A percentile compares a stretch with the other conserved stretches of the same genome.
Conservation (phyloP, 2,329 filamentous ascomycete species). For the Westerdykella aurantiaca region DNA sequence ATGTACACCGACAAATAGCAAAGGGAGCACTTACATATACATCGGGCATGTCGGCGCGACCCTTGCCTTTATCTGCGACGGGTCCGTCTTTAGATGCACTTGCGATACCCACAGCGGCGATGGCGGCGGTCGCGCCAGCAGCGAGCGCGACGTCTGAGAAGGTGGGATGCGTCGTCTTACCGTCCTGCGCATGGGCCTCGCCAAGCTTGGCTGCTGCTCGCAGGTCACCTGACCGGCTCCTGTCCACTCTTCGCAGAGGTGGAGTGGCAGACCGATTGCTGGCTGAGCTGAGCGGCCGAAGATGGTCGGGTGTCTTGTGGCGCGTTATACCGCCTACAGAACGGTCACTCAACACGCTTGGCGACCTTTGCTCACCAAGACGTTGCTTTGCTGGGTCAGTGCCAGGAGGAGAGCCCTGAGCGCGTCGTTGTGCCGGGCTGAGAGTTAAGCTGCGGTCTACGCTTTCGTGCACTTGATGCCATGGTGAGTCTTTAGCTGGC, state of each 20-base stretch:
- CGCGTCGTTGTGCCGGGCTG: conserved; percentile 31
- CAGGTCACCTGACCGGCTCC: conserved; percentile 69
- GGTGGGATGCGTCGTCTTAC: conserved; percentile 28
- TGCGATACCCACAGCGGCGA: conserved; percentile 40
- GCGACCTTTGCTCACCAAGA: conserved; percentile 30
- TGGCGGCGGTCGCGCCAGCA: conserved; percentile 33
- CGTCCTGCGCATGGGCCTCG: conserved; percentile 39
- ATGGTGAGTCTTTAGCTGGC: conserved; percentile 22
- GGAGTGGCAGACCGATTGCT: conserved; percentile 58
- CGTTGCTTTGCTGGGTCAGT: conserved; percentile 33
- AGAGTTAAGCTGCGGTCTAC: conserved; percentile 39
- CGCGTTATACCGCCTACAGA: conserved; percentile 39
- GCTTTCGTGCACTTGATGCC: conserved; percentile 44
- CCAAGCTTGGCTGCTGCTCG: conserved; percentile 60
- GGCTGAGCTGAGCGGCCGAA: conserved; percentile 57
- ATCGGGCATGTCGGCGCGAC: conserved; percentile 76
- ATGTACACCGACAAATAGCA: conserved; percentile 5
- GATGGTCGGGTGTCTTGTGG: conserved; percentile 39
- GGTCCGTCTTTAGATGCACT: conserved; percentile 60
- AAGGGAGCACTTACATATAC: conserved; percentile 69
- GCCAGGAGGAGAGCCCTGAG: conserved; percentile 30
- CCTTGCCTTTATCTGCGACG: conserved; percentile 80
- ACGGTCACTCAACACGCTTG: conserved; percentile 42
- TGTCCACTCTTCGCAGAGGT: conserved; percentile 64
- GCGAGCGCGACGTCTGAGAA: conserved; percentile 28